These are phyloP conservation scores for Sporothrix luriei DNA, from an alignment of 2,329 filamentous ascomycete species.

Conservation along the genomic window DNA sequence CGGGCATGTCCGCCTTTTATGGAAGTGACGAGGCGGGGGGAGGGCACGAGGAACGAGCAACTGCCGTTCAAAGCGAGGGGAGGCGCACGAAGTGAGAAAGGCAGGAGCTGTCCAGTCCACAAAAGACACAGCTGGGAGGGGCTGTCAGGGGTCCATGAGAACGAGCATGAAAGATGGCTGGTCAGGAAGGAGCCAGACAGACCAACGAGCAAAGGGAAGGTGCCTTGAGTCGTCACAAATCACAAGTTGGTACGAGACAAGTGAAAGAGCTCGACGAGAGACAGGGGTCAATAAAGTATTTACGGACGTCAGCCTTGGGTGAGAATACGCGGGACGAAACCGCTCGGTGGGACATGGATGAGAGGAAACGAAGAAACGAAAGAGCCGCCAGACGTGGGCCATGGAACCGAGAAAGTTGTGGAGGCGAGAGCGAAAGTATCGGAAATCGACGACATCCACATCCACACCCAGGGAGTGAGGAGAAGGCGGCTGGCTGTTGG, in stretches of 20 bases:
- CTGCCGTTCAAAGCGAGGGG: not conserved
- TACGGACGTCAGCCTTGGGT: conserved; percentile 16
- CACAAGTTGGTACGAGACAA: conserved; percentile 18
- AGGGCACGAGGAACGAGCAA: not conserved
- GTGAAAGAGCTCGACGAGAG: not conserved
- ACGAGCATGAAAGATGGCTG: conserved; percentile 15
- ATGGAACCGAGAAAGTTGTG: not conserved
- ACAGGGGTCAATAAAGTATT: not conserved
- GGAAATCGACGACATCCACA: not conserved
- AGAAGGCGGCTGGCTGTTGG: conserved; percentile 9
- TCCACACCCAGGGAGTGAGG: not conserved
- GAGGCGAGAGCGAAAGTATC: not conserved
- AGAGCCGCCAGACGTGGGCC: not conserved
- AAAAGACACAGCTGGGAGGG: not conserved
- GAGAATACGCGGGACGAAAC: conserved; percentile 12
- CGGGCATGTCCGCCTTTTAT: conserved; percentile 8
- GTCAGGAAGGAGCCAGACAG: conserved; percentile 1
- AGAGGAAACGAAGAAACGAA: not conserved
- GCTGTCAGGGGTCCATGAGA: not conserved
- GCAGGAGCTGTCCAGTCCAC: not conserved
- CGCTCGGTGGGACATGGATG: conserved; percentile 10
- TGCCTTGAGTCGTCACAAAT: conserved; percentile 11
- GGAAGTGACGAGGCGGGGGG: not conserved
- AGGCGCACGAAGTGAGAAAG: not conserved
- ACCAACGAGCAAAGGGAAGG: not conserved